Conservation (phyloP, 352 stramenopile species). For the Phytophthora chlamydospora region DNA sequence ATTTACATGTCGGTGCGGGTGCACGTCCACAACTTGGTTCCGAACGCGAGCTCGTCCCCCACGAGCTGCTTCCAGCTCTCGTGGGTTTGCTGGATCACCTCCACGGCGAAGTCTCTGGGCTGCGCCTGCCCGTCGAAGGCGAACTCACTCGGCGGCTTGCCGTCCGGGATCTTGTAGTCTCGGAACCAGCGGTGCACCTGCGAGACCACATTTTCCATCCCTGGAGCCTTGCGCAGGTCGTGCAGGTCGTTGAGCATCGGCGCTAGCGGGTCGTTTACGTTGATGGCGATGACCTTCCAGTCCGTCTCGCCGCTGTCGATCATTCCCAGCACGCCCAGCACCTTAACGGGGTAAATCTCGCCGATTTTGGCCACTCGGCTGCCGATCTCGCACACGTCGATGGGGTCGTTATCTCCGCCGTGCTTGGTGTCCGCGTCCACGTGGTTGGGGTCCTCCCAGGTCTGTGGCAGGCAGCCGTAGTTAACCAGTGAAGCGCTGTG, state of each 20-base stretch:
- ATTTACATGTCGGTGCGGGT: constrained; percentile 39
- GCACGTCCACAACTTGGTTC: constrained; percentile 74
- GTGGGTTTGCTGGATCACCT: constrained; percentile 92
- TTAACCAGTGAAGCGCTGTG: constrained; percentile 93
- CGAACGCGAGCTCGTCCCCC: constrained; percentile 47
- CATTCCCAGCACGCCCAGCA: constrained; percentile 98
- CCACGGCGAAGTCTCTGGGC: constrained; percentile 82
- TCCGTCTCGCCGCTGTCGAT: constrained; percentile 99
- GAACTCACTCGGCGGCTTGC: constrained; percentile 99
- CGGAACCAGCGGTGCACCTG: constrained; percentile 96
- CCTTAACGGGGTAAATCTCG: constrained; percentile 96
- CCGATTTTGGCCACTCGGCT: constrained; percentile 88
- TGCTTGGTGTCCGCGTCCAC: constrained; percentile 93
- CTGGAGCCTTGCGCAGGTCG: constrained; percentile 73
- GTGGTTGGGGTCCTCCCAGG: constrained; percentile 98
- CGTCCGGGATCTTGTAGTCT: constrained; percentile 99
- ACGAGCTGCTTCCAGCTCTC: constrained; percentile 89
- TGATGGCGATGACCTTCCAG: constrained; percentile 99
- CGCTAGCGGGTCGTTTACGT: constrained; percentile 95
- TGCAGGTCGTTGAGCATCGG: constrained; percentile 94
- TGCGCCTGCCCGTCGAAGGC: constrained; percentile 96
- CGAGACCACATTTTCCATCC: constrained; percentile 68
- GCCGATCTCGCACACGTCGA: constrained; percentile 99
- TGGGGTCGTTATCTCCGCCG: constrained; percentile 97
- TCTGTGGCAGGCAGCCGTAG: constrained; percentile 99